Conservation (phyloP, 2,329 filamentous ascomycete species). For the Hypoxylon sp. region DNA sequence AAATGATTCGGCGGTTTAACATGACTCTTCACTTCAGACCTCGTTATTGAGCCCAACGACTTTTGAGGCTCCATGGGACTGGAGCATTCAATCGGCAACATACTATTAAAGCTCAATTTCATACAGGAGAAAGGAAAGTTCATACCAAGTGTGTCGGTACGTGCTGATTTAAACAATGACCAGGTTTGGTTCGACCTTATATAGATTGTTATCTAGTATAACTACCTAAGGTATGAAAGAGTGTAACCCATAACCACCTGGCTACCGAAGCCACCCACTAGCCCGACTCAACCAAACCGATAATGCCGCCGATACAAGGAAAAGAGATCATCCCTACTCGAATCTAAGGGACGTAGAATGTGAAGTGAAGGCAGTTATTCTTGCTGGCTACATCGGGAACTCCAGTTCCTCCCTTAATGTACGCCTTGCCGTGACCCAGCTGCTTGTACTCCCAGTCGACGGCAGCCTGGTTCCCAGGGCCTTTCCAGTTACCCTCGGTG, state of each 20-base stretch:
- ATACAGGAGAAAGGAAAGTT: too few species aligned
- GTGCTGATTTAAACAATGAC: neutral
- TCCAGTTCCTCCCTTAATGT: conserved; percentile 56
- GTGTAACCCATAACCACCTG: neutral
- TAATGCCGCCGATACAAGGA: neutral
- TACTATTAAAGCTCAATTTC: too few species aligned
- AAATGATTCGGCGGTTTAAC: too few species aligned
- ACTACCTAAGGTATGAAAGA: neutral
- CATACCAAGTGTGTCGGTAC: neutral
- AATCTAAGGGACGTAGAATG: conserved; percentile 46
- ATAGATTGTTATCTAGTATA: neutral
- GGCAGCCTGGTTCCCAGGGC: conserved; percentile 56
- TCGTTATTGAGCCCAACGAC: too few species aligned
- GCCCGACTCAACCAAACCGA: neutral
- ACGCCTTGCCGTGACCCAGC: conserved; percentile 54
- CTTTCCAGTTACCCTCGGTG: conserved; percentile 58
- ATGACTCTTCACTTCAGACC: too few species aligned
- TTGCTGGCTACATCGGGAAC: conserved; percentile 55
- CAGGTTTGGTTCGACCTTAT: neutral
- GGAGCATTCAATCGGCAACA: too few species aligned
- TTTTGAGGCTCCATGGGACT: too few species aligned
- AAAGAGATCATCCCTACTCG: neutral
- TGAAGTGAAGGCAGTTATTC: conserved; percentile 53
- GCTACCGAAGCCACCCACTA: neutral
- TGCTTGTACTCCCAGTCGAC: conserved; percentile 54